Percentiles rank a stretch among this genome's conserved stretches.
These are phyloP conservation scores for Selenicereus undatus DNA, from an alignment of 148 eudicot genomes.

Conservation along the genomic window DNA sequence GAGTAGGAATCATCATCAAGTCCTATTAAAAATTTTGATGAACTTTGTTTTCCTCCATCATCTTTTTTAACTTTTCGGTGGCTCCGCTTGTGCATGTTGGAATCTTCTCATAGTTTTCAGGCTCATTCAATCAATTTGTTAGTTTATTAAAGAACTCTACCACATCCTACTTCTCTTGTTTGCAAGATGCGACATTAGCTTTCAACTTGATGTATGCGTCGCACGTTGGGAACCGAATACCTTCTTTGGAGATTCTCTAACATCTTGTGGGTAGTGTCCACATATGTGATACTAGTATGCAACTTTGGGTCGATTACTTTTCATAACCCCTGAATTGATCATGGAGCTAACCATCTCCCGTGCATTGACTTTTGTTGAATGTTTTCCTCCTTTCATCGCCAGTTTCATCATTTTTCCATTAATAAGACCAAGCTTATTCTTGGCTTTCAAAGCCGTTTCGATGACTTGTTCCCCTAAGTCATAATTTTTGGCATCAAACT, in stretches of 20 bases:
- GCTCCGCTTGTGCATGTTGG: background rate
- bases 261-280: background rate
- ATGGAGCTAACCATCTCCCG: background rate
- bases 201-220: too few relatives aligned
- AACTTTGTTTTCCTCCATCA: background rate
- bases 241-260: background rate
- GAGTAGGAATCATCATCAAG: background rate
- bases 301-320: background rate
- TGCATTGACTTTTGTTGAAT: background rate
- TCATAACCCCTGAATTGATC: background rate
- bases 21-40: background rate
- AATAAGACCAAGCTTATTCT: background rate
- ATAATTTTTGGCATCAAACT: too few relatives aligned
- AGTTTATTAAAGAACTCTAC: background rate
- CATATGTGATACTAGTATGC: background rate
- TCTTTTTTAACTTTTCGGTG: background rate
- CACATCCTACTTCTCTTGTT: background rate
- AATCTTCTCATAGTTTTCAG: background rate
- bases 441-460: too few relatives aligned
- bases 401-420: background rate
- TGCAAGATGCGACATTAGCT: too few relatives aligned
- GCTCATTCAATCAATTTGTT: background rate
- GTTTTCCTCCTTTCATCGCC: background rate
- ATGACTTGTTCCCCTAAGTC: too few relatives aligned
- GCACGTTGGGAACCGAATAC: background rate